These are phyloP conservation scores for Stentor coeruleus DNA, from an alignment of 73 alveolate genomes.

Conservation along the genomic window DNA sequence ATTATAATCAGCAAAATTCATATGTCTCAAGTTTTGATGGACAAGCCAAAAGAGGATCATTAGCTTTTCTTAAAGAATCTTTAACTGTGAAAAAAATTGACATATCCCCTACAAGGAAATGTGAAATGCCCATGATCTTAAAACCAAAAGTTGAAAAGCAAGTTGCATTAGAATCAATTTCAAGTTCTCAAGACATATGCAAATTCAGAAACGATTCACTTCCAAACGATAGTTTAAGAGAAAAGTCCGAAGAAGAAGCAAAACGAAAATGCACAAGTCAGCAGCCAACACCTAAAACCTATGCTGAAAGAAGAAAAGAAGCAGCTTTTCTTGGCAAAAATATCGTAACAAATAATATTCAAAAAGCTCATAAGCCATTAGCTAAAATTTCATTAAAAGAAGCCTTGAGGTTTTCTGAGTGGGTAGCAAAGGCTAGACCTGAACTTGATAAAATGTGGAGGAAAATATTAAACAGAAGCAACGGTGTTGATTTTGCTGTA, in stretches of 20 bases:
- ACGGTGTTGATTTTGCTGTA: not conserved
- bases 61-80: conserved; percentile 10
- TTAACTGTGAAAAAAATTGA: conserved; percentile 3
- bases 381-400: conserved; percentile 13
- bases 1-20: no score
- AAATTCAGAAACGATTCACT: no score
- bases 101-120: not conserved
- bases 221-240: no score
- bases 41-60: no score
- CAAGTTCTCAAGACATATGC: not conserved
- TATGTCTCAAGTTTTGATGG: no score
- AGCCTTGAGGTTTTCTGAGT: not conserved
- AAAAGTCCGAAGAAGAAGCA: no score
- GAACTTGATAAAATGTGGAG: conserved; percentile 10
- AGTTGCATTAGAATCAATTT: not conserved
- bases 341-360: not conserved
- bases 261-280: not conserved
- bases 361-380: not conserved
- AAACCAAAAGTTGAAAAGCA: not conserved
- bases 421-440: not conserved
- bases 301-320: not conserved
- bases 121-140: not conserved
- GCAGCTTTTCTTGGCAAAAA: not conserved
- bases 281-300: not conserved
- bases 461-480: conserved; percentile 5